These are phyloP conservation scores for Euryodendron excelsum DNA, from an alignment of 148 eudicot species.

Conservation along the genomic window DNA sequence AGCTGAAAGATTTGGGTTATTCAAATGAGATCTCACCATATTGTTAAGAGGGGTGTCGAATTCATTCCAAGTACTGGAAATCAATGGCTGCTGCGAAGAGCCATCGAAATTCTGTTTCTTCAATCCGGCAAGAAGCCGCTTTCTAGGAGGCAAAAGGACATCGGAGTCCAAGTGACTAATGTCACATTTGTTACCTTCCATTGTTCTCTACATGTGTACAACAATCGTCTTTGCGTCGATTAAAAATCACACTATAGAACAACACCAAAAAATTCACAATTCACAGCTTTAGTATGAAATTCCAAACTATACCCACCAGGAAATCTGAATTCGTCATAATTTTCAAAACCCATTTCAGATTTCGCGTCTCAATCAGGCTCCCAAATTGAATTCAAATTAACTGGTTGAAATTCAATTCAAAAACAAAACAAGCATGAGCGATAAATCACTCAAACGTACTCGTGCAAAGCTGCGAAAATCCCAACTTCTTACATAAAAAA, in stretches of 20 bases:
- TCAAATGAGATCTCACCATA: conserved; percentile 48
- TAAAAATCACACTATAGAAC: conserved; percentile 22
- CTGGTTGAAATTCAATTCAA: not conserved
- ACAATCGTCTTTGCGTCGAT: conserved; percentile 7
- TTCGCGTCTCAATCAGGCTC: not conserved
- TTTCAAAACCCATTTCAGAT: conserved; percentile 17
- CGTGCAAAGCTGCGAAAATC: conserved; percentile 5
- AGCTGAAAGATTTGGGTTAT: conserved; percentile 54
- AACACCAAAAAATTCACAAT: conserved; percentile 20
- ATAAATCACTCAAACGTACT: not conserved
- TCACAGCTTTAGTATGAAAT: conserved; percentile 17
- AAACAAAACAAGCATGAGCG: not conserved
- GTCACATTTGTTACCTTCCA: conserved; percentile 65
- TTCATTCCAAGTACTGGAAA: conserved; percentile 27
- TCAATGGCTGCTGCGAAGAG: conserved; percentile 29
- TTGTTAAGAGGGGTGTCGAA: conserved; percentile 47
- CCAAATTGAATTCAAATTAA: conserved; percentile 1
- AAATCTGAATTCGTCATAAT: not conserved
- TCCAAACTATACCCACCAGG: not conserved
- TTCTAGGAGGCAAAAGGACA: conserved; percentile 89
- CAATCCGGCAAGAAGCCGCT: conserved; percentile 73
- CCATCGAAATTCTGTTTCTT: conserved; percentile 68
- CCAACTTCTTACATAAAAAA: not conserved
- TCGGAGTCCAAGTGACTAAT: conserved; percentile 61
- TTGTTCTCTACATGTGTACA: conserved; percentile 32